Conservation (phyloP, 179 eudicot species). For the Silene noctiflora region DNA sequence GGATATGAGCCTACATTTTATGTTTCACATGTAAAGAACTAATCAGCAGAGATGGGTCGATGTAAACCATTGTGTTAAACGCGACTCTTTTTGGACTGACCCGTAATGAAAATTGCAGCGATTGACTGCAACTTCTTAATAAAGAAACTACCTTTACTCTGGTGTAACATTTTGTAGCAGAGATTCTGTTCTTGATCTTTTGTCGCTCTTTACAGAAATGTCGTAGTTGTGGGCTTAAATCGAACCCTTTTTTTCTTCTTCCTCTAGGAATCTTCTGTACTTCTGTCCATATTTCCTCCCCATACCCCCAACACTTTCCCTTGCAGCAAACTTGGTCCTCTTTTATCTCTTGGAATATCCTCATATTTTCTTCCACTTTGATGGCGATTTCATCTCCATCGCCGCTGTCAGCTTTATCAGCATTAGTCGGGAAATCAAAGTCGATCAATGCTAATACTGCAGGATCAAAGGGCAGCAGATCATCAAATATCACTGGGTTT, state of each 20-base stretch:
- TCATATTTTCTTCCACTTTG: too few relatives aligned
- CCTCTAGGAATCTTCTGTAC: conserved; percentile 15
- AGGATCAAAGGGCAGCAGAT: conserved; percentile 10
- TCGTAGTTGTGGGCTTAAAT: conserved; percentile 11
- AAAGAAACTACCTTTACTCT: conserved; percentile 19
- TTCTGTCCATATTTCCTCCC: conserved; percentile 3
- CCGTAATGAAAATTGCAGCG: too few relatives aligned
- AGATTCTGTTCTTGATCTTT: conserved; percentile 25
- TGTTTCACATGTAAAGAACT: neutral
- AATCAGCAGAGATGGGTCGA: neutral
- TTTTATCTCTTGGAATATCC: neutral
- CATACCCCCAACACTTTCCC: conserved; percentile 21
- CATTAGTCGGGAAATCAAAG: neutral
- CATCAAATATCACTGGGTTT: neutral
- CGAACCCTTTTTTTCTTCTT: conserved; percentile 19
- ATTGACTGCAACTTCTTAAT: neutral
- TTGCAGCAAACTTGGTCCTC: conserved; percentile 18
- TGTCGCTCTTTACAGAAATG: conserved; percentile 14
- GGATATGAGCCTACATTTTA: conserved; percentile 18
- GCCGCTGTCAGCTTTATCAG: conserved; percentile 3
- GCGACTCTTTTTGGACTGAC: too few relatives aligned
- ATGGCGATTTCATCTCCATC: conserved; percentile 7
- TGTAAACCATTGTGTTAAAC: too few relatives aligned
- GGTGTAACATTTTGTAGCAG: conserved; percentile 21
- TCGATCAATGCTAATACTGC: conserved; percentile 9